phyloP scores from a whole-genome alignment of 495 filamentous ascomycete species.

The Podospora tetraspora region DNA sequence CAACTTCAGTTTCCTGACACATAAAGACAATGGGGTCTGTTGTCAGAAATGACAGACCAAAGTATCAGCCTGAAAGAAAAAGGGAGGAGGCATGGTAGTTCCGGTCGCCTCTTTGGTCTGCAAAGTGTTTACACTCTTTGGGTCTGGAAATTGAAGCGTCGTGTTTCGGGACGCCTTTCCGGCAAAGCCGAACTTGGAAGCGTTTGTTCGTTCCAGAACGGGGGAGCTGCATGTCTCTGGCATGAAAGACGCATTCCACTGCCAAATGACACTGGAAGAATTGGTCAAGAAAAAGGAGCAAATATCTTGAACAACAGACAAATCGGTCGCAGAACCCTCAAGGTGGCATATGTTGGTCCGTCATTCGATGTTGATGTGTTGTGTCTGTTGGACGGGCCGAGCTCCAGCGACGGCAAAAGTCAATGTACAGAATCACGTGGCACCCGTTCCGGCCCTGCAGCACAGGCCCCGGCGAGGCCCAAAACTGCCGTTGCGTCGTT shows the following conservation, averaged over 20 bases:
- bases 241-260: neutral
- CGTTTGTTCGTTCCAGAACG: neutral
- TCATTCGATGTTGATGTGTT: neutral
- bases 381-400: neutral
- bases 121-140: neutral
- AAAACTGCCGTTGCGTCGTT: constrained; percentile 11
- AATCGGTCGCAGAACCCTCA: neutral
- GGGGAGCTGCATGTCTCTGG: neutral
- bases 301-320: neutral
- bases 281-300: neutral
- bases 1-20: neutral
- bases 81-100: neutral
- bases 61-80: neutral
- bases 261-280: neutral
- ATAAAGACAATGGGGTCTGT: neutral
- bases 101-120: neutral
- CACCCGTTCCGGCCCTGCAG: constrained; percentile 3
- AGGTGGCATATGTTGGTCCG: neutral
- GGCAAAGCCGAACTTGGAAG: neutral
- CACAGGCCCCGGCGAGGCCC: neutral
- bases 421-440: constrained; percentile 9
- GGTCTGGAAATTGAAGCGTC: neutral
- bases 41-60: neutral
- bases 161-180: neutral
- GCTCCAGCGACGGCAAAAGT: neutral